Conservation (phyloP, 2,329 filamentous ascomycete species). For the Pseudopithomyces chartarum region DNA sequence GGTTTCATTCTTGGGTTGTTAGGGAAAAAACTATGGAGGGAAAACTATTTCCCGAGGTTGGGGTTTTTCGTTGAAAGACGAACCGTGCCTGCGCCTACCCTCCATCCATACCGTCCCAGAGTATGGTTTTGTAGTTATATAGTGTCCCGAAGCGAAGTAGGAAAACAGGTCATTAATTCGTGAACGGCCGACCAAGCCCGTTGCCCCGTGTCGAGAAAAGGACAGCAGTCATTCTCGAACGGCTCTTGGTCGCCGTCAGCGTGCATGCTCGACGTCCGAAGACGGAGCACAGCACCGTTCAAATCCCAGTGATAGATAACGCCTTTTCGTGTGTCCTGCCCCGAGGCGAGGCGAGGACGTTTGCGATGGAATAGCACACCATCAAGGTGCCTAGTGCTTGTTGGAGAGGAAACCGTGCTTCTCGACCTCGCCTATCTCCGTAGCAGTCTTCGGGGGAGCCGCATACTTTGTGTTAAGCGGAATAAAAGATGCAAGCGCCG, state of each 20-base stretch:
- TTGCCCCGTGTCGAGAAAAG: neutral
- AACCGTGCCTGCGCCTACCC: neutral
- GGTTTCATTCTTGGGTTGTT: neutral
- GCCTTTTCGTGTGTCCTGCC: neutral
- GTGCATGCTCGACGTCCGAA: neutral
- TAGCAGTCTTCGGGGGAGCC: conserved; percentile 26
- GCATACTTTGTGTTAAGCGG: conserved; percentile 41
- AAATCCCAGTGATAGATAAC: neutral
- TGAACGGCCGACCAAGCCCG: conserved; percentile 10
- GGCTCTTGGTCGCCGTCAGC: neutral
- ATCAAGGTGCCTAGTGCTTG: conserved; percentile 24
- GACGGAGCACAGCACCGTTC: neutral
- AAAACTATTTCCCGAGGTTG: neutral
- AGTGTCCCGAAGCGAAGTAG: conserved; percentile 21
- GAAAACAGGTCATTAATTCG: conserved; percentile 26
- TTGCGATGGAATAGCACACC: neutral
- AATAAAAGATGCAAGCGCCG: conserved; percentile 37
- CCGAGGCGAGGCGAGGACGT: neutral
- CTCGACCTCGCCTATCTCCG: conserved; percentile 28
- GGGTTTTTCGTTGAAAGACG: neutral
- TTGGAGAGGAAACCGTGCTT: conserved; percentile 39
- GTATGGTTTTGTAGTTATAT: conserved; percentile 29
- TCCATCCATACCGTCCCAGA: conserved; percentile 18
- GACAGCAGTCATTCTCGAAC: neutral
- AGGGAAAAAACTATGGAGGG: conserved; percentile 2